Conservation (phyloP, 1,139 yeast species). For the Debaryomycetaceae sp. region DNA sequence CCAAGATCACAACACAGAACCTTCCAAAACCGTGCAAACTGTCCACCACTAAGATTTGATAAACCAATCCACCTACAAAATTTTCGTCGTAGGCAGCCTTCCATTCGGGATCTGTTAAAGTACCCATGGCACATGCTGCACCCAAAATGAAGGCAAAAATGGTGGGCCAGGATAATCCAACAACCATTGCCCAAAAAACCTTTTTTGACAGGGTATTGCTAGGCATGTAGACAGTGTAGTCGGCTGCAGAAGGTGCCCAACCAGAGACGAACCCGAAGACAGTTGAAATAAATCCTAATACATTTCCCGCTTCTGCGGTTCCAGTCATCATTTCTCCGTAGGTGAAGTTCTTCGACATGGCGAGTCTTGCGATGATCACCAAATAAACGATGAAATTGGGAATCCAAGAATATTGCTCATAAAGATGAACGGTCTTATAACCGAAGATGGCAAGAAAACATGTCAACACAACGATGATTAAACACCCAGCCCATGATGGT, state of each 20-base stretch:
- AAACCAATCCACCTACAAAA: constrained; percentile 79
- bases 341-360: constrained; percentile 20
- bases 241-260: constrained; percentile 30
- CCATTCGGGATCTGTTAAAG: constrained; percentile 45
- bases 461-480: constrained; percentile 25
- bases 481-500: constrained; percentile 33
- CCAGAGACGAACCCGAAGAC: constrained; percentile 30
- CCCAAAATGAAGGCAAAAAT: constrained; percentile 26
- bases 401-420: constrained; percentile 28
- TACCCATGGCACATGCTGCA: constrained; percentile 80
- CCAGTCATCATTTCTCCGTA: constrained; percentile 36
- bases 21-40: constrained; percentile 87
- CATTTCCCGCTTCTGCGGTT: constrained; percentile 32
- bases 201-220: constrained; percentile 21
- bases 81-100: constrained; percentile 47
- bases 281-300: constrained; percentile 22
- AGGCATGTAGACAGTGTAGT: constrained; percentile 29
- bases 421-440: constrained; percentile 24
- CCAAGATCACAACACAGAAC: constrained; percentile 79
- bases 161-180: constrained; percentile 25
- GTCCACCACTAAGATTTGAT: constrained; percentile 69
- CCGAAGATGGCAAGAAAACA: constrained; percentile 26
- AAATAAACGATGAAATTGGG: constrained; percentile 26
- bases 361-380: constrained; percentile 23
- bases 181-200: constrained; percentile 22